These are phyloP conservation scores for Daedaleopsis sinensis DNA, from an alignment of 768 basidiomycete species.

Conservation along the genomic window DNA sequence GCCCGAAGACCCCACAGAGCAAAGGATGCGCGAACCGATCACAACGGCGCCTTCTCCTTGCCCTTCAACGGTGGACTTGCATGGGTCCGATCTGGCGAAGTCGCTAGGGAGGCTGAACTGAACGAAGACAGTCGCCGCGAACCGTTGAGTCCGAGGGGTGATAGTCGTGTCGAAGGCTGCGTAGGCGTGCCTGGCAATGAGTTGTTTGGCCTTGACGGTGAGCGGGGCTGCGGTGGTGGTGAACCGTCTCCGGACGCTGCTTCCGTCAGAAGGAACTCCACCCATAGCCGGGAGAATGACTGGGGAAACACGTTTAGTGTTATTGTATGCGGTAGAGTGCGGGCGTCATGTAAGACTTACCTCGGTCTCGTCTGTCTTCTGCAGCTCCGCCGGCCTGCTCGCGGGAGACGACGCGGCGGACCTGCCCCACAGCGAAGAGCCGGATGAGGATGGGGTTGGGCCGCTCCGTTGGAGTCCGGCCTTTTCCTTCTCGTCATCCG, in stretches of 20 bases:
- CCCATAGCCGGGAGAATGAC: conserved; percentile 98
- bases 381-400: conserved; percentile 55
- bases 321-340: not conserved
- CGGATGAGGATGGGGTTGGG: conserved; percentile 17
- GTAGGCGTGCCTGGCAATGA: conserved; percentile 42
- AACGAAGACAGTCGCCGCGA: conserved; percentile 44
- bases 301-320: conserved; percentile 33
- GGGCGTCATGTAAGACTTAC: conserved; percentile 41
- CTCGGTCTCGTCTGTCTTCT: conserved; percentile 85
- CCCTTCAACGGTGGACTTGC: conserved; percentile 47
- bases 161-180: conserved; percentile 18
- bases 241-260: conserved; percentile 52
- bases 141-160: conserved; percentile 30
- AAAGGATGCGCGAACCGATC: not conserved
- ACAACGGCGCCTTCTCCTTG: conserved; percentile 43
- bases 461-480: conserved; percentile 77
- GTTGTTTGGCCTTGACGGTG: conserved; percentile 34
- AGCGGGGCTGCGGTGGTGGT: conserved; percentile 22
- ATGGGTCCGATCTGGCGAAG: conserved; percentile 42
- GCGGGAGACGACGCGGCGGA: conserved; percentile 32
- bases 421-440: conserved; percentile 32
- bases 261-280: conserved; percentile 96
- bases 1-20: not conserved
- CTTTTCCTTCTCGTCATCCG: conserved; percentile 86
- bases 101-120: conserved; percentile 40